phyloP scores from a whole-genome alignment of 1,139 yeast genomes.

The Magnusiomyces tetraspermus region DNA sequence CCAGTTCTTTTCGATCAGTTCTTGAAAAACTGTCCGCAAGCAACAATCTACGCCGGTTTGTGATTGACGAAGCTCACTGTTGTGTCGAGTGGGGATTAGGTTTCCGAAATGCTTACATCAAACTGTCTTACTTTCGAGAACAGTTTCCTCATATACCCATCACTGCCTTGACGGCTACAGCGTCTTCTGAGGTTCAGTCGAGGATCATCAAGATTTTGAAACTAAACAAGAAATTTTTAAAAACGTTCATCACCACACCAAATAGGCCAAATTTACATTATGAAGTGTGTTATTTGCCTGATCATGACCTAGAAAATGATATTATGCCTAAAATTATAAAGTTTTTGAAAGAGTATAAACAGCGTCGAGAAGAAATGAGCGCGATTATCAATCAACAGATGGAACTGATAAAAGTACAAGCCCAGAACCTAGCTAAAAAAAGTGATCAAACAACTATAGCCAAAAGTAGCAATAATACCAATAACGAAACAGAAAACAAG shows the following conservation, averaged over 20 bases:
- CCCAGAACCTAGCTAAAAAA: too few species aligned
- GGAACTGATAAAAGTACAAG: too few species aligned
- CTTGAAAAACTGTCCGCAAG: constrained; percentile 15
- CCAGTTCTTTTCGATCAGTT: constrained; percentile 20
- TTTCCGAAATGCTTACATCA: constrained; percentile 77
- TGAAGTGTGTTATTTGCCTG: constrained; percentile 44
- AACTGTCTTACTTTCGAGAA: constrained; percentile 55
- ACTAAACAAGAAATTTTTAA: constrained; percentile 16
- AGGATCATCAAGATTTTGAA: constrained; percentile 21
- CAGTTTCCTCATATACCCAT: constrained; percentile 66
- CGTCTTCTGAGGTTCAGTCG: constrained; percentile 29
- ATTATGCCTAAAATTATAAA: constrained; percentile 45
- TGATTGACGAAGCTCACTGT: constrained; percentile 89
- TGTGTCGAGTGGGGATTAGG: constrained; percentile 92
- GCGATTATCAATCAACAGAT: neutral
- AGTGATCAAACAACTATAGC: neutral
- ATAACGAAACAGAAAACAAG: neutral
- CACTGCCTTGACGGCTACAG: constrained; percentile 87
- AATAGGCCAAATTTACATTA: constrained; percentile 72
- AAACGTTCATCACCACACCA: constrained; percentile 33
- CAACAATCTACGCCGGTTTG: constrained; percentile 39
- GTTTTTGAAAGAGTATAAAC: constrained; percentile 43
- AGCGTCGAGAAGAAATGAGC: constrained; percentile 13
- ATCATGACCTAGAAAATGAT: constrained; percentile 37
- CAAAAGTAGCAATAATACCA: neutral